A percentile compares a stretch with the other conserved stretches of the same genome.
Conservation (phyloP, 1,139 yeast genomes). For the Pichia sp. region DNA sequence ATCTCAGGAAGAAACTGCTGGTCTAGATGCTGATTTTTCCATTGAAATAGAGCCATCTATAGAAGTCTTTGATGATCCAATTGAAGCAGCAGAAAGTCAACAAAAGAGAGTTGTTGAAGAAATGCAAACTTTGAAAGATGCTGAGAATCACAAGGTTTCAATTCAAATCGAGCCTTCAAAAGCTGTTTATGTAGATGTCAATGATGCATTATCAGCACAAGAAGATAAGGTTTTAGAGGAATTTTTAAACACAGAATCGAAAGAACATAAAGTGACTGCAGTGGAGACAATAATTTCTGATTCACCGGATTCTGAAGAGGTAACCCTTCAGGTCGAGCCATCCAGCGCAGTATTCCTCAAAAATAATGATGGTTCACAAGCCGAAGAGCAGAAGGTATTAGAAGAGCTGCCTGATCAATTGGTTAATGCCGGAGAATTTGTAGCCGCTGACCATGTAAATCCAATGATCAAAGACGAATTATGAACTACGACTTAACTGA, state of each 20-base stretch:
- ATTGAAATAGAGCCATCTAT: constrained; percentile 7
- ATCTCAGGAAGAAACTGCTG: too few relatives aligned
- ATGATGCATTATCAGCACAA: background rate
- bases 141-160: background rate
- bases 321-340: constrained; percentile 5
- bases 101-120: background rate
- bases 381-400: background rate
- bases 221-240: background rate
- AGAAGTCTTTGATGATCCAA: constrained; percentile 1
- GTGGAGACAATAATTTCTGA: too few relatives aligned
- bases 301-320: too few relatives aligned
- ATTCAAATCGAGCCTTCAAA: constrained; percentile 6
- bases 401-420: background rate
- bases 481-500: background rate
- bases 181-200: background rate
- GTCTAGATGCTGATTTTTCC: background rate
- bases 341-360: background rate
- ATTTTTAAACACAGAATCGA: background rate
- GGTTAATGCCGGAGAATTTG: background rate
- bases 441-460: background rate
- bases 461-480: constrained; percentile 2
- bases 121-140: background rate
- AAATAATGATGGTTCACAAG: background rate
- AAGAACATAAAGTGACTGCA: too few relatives aligned
- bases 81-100: background rate